phyloP scores from a whole-genome alignment of 208 protist species.

The Angomonas deanei region DNA sequence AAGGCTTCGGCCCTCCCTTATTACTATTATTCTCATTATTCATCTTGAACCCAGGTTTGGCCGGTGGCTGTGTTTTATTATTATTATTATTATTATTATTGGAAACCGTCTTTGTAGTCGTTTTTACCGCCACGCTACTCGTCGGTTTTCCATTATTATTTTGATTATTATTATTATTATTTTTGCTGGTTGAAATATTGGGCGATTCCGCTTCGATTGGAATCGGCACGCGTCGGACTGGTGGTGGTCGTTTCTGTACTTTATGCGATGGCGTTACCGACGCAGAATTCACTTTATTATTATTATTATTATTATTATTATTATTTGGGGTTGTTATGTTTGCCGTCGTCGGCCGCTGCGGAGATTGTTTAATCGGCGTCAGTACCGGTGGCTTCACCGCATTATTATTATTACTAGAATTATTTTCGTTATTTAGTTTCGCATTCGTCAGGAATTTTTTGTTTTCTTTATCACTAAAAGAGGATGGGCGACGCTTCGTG shows the following conservation, averaged over 20 bases:
- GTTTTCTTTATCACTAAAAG: too few relatives aligned
- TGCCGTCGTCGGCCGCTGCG: background rate
- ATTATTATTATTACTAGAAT: constrained; percentile 6
- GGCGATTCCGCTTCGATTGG: too few relatives aligned
- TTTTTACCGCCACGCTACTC: too few relatives aligned
- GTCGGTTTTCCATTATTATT: constrained; percentile 3
- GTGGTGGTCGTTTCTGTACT: background rate
- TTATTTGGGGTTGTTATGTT: constrained; percentile 3
- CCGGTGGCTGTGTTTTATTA: too few relatives aligned
- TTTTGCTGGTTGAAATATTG: background rate
- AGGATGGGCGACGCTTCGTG: background rate
- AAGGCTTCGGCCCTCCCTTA: too few relatives aligned
- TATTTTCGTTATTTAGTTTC: background rate
- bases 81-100: too few relatives aligned
- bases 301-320: constrained; percentile 9
- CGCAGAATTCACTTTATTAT: background rate
- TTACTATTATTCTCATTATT: too few relatives aligned
- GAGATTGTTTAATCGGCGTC: background rate
- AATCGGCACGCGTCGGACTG: background rate
- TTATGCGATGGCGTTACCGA: background rate
- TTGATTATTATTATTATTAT: background rate
- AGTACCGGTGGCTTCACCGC: background rate
- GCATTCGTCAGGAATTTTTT: too few relatives aligned
- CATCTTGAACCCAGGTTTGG: too few relatives aligned
- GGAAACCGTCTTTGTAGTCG: too few relatives aligned